phyloP scores from a whole-genome alignment of 306 rosid species.

The Quercus agrifolia region DNA sequence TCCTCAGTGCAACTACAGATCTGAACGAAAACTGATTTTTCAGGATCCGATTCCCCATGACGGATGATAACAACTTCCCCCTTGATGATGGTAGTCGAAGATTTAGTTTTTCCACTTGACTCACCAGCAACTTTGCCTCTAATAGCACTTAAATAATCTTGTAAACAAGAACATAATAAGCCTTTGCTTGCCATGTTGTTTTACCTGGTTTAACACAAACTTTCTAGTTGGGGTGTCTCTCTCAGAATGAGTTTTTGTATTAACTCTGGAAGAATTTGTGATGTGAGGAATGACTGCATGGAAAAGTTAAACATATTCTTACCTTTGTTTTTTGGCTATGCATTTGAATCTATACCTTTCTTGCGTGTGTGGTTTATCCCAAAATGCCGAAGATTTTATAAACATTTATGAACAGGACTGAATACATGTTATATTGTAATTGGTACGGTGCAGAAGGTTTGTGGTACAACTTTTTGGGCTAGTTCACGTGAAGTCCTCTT shows the following conservation, averaged over 20 bases:
- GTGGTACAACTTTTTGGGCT: no score
- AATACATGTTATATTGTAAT: no score
- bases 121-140: conserved; percentile 16
- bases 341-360: conserved; percentile 51
- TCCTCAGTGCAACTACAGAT: conserved; percentile 53
- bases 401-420: no score
- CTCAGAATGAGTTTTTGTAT: no score
- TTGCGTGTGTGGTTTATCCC: conserved; percentile 22
- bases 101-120: not conserved
- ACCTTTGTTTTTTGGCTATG: conserved; percentile 11
- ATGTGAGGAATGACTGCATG: no score
- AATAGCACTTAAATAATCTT: not conserved
- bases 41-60: conserved; percentile 37
- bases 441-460: no score
- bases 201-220: no score
- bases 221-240: no score
- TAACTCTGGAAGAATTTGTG: no score
- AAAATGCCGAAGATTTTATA: not conserved
- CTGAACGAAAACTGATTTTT: conserved; percentile 47
- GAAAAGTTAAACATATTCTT: not conserved
- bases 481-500: no score
- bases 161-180: conserved; percentile 7
- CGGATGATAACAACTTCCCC: conserved; percentile 35
- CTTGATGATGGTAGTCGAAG: conserved; percentile 19
- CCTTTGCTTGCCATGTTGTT: conserved; percentile 21